Evolutionary conservation across 495 filamentous ascomycete species (phyloP), one percentile per base, ranked within the genome.

Genomic region (Podospora appendiculata): DNA sequence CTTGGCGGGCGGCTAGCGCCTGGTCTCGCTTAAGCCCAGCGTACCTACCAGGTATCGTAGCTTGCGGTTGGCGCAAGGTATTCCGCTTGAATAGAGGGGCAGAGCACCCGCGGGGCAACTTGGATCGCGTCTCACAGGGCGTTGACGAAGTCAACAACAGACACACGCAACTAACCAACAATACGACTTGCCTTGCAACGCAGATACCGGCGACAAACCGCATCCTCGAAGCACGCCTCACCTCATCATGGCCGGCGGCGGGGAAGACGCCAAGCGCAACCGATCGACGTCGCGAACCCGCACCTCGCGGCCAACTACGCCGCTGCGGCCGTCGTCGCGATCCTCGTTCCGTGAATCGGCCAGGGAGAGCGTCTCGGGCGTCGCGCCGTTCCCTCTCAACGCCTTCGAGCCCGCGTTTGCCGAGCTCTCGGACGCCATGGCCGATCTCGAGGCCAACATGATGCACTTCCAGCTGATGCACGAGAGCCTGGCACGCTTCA

Each of bases 401-500:
- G 70, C 77, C 8, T 79, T 97, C 52, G 88, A 95, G 64, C 88
- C 88, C 0, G 84, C 86, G 10, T 97, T 97, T 62, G 92, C 90
- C 32, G 93, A 98, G 70, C 75, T 98, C 3, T 86, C 89, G 8
- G 94, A 97, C 69, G 86, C 88, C 45, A 92, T 97, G 81, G 89
- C 88, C 33, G 92, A 96, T 59, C 79, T 98, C 8, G 93, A 97
- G 74, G 87, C 87, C 50, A 96, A 98, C 68, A 93, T 97, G 76
- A 90, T 93, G 84, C 89, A 96, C 60, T 79, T 98, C 54, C 92
- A 96, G 70, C 70, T 95, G 51, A 94, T 98, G 89, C 90, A 98
- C 65, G 92, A 98, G 72, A 95, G 89, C 58, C 62, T 98, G 67
- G 84, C 89, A 40, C 81, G 93, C 8, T 98, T 98, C 68, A 92